Conservation (phyloP, 768 basidiomycete genomes). For the Pleurotus pulmonarius region DNA sequence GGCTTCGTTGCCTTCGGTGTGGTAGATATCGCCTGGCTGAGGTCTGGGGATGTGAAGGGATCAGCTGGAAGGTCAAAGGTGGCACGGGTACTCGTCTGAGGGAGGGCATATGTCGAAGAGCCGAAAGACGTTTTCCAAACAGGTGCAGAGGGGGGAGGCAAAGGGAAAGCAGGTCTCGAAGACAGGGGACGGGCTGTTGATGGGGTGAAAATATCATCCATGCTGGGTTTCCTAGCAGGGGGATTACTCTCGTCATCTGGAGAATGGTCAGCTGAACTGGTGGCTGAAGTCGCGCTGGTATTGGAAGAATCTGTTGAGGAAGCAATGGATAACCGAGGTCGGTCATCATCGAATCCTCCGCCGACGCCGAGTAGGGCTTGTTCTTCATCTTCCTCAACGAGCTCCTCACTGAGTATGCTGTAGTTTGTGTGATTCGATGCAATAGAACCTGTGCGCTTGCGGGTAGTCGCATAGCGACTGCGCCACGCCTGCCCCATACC, state of each 20-base stretch:
- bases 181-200: conserved; percentile 20
- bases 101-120: conserved; percentile 35
- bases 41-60: conserved; percentile 1
- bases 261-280: conserved; percentile 42
- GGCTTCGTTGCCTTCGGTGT: conserved; percentile 23
- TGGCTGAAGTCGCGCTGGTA: conserved; percentile 19
- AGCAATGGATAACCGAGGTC: conserved; percentile 5
- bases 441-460: conserved; percentile 71
- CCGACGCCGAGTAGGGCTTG: conserved; percentile 65
- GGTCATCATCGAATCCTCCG: conserved; percentile 51
- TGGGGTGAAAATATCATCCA: conserved; percentile 18
- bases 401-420: conserved; percentile 74
- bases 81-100: conserved; percentile 50
- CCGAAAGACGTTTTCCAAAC: conserved; percentile 57
- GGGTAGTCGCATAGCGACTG: conserved; percentile 51
- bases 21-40: conserved; percentile 10
- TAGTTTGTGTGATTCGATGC: conserved; percentile 66
- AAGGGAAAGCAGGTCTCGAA: conserved; percentile 14
- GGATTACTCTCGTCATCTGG: conserved; percentile 22
- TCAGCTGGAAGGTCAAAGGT: conserved; percentile 41
- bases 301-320: conserved; percentile 1
- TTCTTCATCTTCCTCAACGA: conserved; percentile 83
- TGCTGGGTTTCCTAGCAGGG: conserved; percentile 3
- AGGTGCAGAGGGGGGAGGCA: conserved; percentile 51
- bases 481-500: conserved; percentile 68